These are phyloP conservation scores for Kwoniella heveanensis DNA, from an alignment of 768 basidiomycete genomes.

Conservation along the genomic window DNA sequence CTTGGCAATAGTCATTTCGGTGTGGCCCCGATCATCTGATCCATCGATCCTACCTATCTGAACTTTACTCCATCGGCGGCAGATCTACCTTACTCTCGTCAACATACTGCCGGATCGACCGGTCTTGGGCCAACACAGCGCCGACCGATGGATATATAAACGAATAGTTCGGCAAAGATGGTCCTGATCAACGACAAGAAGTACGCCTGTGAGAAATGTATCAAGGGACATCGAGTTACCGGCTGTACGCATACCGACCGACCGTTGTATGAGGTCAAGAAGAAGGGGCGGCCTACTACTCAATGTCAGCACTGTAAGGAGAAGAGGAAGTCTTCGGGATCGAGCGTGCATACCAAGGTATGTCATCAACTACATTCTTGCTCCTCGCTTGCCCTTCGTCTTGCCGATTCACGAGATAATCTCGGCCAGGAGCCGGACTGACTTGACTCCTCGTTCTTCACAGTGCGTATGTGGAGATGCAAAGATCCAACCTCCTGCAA, in stretches of 20 bases:
- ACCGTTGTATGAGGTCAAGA: constrained; percentile 89
- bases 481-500: constrained; percentile 12
- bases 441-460: constrained; percentile 7
- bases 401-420: no score
- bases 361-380: no score
- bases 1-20: no score
- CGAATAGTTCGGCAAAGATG: constrained; percentile 23
- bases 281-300: constrained; percentile 87
- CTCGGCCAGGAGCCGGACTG: no score
- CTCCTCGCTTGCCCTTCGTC: no score
- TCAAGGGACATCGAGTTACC: constrained; percentile 91
- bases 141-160: no score
- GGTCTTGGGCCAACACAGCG: no score
- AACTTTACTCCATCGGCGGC: no score
- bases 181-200: constrained; percentile 55
- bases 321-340: constrained; percentile 63
- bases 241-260: constrained; percentile 82
- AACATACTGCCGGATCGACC: no score
- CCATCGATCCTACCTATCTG: no score
- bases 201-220: constrained; percentile 76
- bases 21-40: no score
- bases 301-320: constrained; percentile 85
- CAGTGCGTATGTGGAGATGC: constrained; percentile 44
- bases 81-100: no score
- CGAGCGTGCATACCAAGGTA: constrained; percentile 45